Evolutionary conservation across 2,329 filamentous ascomycete genomes (phyloP).

Genomic region (Xylariaceae sp.): DNA sequence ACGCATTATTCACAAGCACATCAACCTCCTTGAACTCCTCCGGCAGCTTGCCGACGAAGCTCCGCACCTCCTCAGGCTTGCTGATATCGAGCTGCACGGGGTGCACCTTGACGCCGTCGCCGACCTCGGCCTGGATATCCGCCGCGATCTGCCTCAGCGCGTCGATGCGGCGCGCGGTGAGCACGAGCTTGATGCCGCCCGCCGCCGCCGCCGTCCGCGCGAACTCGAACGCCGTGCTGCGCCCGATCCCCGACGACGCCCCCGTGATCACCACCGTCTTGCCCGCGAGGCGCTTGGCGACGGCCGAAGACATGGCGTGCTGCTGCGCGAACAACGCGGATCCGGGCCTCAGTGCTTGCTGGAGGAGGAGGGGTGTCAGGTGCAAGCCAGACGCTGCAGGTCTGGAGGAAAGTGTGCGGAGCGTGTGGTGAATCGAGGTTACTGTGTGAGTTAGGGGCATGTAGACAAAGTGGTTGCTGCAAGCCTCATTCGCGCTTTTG

Average conservation of each 20-base stretch:
- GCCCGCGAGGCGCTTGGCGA: constrained; percentile 84
- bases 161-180: constrained; percentile 88
- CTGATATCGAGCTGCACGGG: constrained; percentile 88
- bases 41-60: constrained; percentile 75
- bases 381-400: background rate
- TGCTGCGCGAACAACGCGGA: constrained; percentile 1
- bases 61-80: constrained; percentile 73
- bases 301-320: constrained; percentile 59
- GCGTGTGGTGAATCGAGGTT: constrained; percentile 6
- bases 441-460: constrained; percentile 21
- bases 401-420: constrained; percentile 11
- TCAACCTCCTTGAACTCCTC: constrained; percentile 85
- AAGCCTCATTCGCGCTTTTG: too few species aligned
- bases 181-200: constrained; percentile 78
- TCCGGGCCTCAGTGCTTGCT: too few species aligned
- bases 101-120: constrained; percentile 67
- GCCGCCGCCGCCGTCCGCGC: constrained; percentile 81
- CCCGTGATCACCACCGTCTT: constrained; percentile 94
- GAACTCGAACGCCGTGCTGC: constrained; percentile 85
- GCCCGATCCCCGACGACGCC: constrained; percentile 90
- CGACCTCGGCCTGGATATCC: constrained; percentile 54
- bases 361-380: background rate
- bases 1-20: constrained; percentile 96
- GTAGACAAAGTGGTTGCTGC: background rate
- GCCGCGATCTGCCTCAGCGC: constrained; percentile 75